A percentile compares a stretch with the other conserved stretches of the same genome.
These are phyloP conservation scores for Sclerotiophoma versabilis DNA, from an alignment of 2,329 filamentous ascomycete species.

Conservation along the genomic window DNA sequence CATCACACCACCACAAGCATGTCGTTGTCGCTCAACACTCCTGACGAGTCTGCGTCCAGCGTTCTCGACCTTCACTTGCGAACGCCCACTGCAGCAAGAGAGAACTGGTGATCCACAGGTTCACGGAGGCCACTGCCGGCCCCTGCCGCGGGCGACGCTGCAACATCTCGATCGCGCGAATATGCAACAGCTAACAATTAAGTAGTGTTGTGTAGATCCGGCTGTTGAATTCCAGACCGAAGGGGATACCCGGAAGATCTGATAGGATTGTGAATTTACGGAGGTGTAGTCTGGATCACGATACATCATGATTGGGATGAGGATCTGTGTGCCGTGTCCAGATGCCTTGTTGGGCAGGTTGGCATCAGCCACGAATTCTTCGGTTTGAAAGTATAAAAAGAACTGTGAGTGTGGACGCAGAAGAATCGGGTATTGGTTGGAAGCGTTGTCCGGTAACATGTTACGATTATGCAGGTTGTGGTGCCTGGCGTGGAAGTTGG, in stretches of 20 bases:
- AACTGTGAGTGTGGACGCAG: not conserved
- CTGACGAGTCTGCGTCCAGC: not conserved
- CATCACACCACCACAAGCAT: not conserved
- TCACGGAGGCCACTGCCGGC: not conserved
- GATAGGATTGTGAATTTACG: not conserved
- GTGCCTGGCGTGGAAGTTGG: not conserved
- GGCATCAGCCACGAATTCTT: not conserved
- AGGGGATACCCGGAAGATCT: not conserved
- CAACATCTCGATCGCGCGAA: not conserved
- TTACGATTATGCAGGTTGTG: not conserved
- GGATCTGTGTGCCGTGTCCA: constrained; percentile 3
- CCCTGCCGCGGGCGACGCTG: not conserved
- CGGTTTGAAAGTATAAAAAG: not conserved
- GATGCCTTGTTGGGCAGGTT: constrained; percentile 7
- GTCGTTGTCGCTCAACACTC: not conserved
- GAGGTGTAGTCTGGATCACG: not conserved
- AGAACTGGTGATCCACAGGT: not conserved
- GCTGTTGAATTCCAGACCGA: constrained; percentile 3
- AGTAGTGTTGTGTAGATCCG: constrained; percentile 2
- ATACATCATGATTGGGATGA: constrained; percentile 8
- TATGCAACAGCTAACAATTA: not conserved
- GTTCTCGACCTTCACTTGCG: not conserved
- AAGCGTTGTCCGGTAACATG: not conserved
- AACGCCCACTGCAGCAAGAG: not conserved
- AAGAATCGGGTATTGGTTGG: not conserved